A percentile compares a stretch with the other conserved stretches of the same genome.
These are phyloP conservation scores for Spencermartinsiella europaea DNA, from an alignment of 805 yeast genomes.

Conservation along the genomic window DNA sequence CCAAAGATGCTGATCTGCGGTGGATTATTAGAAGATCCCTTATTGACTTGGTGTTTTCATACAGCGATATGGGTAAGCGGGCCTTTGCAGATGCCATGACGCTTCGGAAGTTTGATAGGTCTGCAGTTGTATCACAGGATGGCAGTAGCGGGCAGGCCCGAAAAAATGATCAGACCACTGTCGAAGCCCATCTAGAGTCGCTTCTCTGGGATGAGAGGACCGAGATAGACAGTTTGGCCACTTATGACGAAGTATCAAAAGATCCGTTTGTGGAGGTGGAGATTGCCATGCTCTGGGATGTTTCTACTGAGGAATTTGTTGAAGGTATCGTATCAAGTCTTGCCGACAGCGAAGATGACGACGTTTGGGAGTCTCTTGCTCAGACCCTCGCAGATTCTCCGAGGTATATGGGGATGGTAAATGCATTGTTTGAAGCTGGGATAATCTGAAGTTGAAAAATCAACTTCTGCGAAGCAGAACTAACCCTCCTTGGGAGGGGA, in stretches of 20 bases:
- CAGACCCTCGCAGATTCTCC: not conserved
- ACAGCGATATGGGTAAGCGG: constrained; percentile 8
- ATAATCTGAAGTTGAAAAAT: constrained; percentile 3
- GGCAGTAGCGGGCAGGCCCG: not conserved
- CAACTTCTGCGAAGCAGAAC: no score
- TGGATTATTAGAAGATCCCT: not conserved
- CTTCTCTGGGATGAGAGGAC: constrained; percentile 13
- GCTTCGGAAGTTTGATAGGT: not conserved
- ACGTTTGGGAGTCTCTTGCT: not conserved
- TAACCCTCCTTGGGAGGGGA: no score
- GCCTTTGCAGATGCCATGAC: constrained; percentile 15
- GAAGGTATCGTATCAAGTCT: not conserved
- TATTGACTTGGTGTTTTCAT: constrained; percentile 6
- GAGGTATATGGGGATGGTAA: not conserved
- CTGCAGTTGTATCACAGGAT: not conserved
- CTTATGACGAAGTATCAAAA: constrained; percentile 4
- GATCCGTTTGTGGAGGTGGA: constrained; percentile 13
- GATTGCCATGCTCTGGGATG: constrained; percentile 12
- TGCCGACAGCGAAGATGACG: not conserved
- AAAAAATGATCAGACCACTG: not conserved
- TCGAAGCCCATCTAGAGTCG: not conserved
- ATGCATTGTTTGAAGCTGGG: constrained; percentile 1
- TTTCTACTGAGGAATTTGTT: constrained; percentile 8
- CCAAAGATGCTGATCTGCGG: not conserved
- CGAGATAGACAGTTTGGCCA: constrained; percentile 9